Evolutionary conservation across 768 basidiomycete species (phyloP).

Genomic region (Podaxis sp.): DNA sequence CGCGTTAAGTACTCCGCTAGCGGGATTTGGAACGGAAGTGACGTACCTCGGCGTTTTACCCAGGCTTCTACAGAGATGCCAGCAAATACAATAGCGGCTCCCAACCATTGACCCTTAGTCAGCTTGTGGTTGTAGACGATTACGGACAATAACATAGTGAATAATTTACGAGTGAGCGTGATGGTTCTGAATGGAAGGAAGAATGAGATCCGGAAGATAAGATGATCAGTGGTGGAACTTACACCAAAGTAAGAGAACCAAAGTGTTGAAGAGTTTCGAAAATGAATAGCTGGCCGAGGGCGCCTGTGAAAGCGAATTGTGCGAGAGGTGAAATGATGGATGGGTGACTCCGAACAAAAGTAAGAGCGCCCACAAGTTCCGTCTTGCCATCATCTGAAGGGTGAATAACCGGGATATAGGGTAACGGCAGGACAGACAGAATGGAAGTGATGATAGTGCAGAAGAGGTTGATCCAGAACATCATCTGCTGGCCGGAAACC

Average conservation of each 20-base stretch:
- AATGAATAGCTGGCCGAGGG: conserved; percentile 95
- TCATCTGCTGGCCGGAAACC: conserved; percentile 92
- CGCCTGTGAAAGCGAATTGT: conserved; percentile 87
- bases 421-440: conserved; percentile 73
- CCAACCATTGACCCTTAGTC: conserved; percentile 85
- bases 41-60: conserved; percentile 81
- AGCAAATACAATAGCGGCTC: conserved; percentile 90
- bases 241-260: conserved; percentile 88
- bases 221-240: conserved; percentile 16
- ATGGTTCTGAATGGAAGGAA: conserved; percentile 61
- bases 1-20: neutral
- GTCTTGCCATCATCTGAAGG: conserved; percentile 56
- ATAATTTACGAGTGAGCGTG: conserved; percentile 93
- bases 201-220: neutral
- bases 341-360: conserved; percentile 79
- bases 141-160: conserved; percentile 97
- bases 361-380: conserved; percentile 66
- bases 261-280: conserved; percentile 94
- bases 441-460: conserved; percentile 70
- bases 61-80: conserved; percentile 94
- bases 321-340: conserved; percentile 67
- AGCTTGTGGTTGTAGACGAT: conserved; percentile 87
- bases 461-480: conserved; percentile 96
- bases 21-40: conserved; percentile 9
- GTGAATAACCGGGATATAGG: conserved; percentile 79